phyloP scores from a whole-genome alignment of 2,329 filamentous ascomycete genomes.

The Colletotrichum spinosum region DNA sequence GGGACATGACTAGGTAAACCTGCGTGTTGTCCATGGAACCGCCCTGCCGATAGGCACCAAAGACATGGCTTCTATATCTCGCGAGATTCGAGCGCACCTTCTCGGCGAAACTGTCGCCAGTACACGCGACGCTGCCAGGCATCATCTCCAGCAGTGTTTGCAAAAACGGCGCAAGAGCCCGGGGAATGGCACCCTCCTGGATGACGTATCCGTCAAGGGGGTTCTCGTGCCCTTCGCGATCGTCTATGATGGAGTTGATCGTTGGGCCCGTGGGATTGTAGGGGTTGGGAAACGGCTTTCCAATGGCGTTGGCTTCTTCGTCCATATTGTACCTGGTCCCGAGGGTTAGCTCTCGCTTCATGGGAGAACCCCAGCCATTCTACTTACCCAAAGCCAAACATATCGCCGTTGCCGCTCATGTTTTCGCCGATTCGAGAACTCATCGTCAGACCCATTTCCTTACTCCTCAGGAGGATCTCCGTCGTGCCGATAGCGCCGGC shows the following conservation, averaged over 20 bases:
- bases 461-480: conserved; percentile 72
- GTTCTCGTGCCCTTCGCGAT: conserved; percentile 62
- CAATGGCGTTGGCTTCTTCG: conserved; percentile 66
- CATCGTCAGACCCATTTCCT: conserved; percentile 66
- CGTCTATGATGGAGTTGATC: conserved; percentile 73
- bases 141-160: conserved; percentile 67
- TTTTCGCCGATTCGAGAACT: conserved; percentile 68
- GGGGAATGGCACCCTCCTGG: conserved; percentile 71
- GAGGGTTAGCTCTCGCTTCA: conserved; percentile 36
- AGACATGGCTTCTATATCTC: conserved; percentile 62
- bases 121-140: conserved; percentile 57
- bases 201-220: conserved; percentile 72
- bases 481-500: conserved; percentile 74
- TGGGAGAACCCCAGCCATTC: neutral
- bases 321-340: conserved; percentile 67
- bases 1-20: conserved; percentile 75
- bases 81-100: conserved; percentile 60
- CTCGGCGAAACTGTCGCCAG: conserved; percentile 52
- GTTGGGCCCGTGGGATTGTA: conserved; percentile 70
- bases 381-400: conserved; percentile 69
- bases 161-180: conserved; percentile 66
- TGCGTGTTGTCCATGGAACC: conserved; percentile 71
- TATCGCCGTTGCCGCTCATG: conserved; percentile 76
- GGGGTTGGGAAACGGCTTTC: conserved; percentile 59
- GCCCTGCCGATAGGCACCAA: conserved; percentile 67